Evolutionary conservation across 495 filamentous ascomycete species (phyloP).

Genomic region (Aspergillus sparsus): DNA sequence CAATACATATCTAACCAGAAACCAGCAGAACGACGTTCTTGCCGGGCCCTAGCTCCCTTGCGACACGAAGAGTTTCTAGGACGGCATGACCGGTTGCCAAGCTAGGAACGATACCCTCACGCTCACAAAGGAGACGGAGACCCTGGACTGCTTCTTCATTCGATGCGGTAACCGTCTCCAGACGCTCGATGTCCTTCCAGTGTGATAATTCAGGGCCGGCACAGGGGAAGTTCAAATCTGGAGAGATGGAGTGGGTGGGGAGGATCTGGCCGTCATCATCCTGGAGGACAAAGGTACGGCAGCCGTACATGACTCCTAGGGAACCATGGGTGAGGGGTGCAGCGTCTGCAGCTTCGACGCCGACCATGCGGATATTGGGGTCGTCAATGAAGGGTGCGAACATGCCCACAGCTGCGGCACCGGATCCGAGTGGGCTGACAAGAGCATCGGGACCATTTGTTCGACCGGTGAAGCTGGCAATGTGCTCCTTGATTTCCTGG

Average conservation of each 20-base stretch:
- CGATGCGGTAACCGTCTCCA: conserved; percentile 34
- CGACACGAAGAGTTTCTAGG: conserved; percentile 26
- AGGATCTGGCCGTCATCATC: conserved; percentile 36
- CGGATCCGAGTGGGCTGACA: conserved; percentile 33
- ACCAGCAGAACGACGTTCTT: conserved; percentile 40
- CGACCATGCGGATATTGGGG: conserved; percentile 24
- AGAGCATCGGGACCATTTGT: conserved; percentile 28
- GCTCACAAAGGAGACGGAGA: conserved; percentile 31
- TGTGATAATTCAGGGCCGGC: conserved; percentile 38
- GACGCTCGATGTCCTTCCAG: conserved; percentile 35
- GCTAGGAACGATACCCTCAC: conserved; percentile 34
- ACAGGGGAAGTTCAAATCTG: conserved; percentile 37
- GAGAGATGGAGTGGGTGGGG: conserved; percentile 35
- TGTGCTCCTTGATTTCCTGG: conserved; percentile 32
- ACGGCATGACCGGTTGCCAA: conserved; percentile 41
- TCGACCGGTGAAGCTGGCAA: background rate
- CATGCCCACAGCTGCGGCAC: conserved; percentile 32
- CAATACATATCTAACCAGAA: conserved; percentile 23
- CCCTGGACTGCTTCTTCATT: conserved; percentile 39
- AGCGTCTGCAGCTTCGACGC: conserved; percentile 31
- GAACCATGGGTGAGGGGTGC: conserved; percentile 32
- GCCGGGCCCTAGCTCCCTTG: conserved; percentile 33
- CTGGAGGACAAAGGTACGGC: conserved; percentile 36
- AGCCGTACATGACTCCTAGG: conserved; percentile 36
- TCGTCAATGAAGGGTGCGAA: conserved; percentile 34